phyloP scores from a whole-genome alignment of 306 rosid genomes.

The Oxytropis ochrocephala region DNA sequence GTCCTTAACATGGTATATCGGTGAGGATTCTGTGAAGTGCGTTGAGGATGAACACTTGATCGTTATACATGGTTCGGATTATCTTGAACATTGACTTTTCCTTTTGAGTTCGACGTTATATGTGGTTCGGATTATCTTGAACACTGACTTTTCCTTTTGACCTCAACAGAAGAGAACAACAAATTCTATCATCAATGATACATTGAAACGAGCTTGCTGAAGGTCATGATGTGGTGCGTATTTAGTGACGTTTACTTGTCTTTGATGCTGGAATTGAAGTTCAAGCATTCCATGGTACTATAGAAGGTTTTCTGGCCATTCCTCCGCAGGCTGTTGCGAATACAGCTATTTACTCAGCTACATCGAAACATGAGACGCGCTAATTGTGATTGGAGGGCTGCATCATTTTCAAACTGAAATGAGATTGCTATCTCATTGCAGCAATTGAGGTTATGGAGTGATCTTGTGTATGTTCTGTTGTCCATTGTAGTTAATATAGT shows the following conservation, averaged over 20 bases:
- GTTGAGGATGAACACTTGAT: slow-evolving; percentile 56
- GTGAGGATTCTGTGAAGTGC: slow-evolving; percentile 55
- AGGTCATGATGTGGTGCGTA: slow-evolving; percentile 18
- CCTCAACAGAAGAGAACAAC: slow-evolving; percentile 7
- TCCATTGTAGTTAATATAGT: slow-evolving; percentile 1
- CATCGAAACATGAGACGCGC: neutral
- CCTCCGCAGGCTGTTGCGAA: neutral
- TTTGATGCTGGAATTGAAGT: slow-evolving; percentile 9
- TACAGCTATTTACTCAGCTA: neutral
- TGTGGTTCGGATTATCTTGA: slow-evolving; percentile 44
- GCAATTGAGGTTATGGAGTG: neutral
- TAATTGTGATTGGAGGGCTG: slow-evolving; percentile 1
- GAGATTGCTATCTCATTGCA: slow-evolving; percentile 7
- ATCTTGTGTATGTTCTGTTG: slow-evolving; percentile 7
- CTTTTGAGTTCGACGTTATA: slow-evolving; percentile 33
- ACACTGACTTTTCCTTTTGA: slow-evolving; percentile 24
- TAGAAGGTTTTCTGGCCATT: slow-evolving; percentile 3
- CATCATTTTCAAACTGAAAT: slow-evolving; percentile 2
- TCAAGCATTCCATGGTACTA: slow-evolving; percentile 11
- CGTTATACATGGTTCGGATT: slow-evolving; percentile 48
- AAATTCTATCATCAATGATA: neutral
- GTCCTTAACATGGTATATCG: slow-evolving; percentile 50
- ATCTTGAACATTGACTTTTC: slow-evolving; percentile 35
- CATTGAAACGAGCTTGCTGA: neutral
- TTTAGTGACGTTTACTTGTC: slow-evolving; percentile 7